phyloP scores from a whole-genome alignment of 2,329 filamentous ascomycete genomes.

The Penicillium fuscoglaucum region DNA sequence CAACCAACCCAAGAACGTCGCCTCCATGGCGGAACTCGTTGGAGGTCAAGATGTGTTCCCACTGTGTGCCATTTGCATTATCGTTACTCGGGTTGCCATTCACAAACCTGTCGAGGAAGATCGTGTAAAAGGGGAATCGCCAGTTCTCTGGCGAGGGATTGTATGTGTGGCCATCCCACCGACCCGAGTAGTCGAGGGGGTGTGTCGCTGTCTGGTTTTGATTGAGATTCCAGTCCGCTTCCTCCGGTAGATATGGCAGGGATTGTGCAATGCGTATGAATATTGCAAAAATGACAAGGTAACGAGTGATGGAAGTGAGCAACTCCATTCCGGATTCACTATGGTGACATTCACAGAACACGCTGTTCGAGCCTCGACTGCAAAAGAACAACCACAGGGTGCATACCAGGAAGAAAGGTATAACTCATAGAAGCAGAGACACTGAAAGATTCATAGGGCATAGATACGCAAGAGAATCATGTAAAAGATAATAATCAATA shows the following conservation, averaged over 20 bases:
- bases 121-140: constrained; percentile 65
- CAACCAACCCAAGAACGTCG: constrained; percentile 59
- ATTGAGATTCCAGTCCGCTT: constrained; percentile 55
- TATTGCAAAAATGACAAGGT: constrained; percentile 10
- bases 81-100: constrained; percentile 66
- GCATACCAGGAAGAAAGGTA: background rate
- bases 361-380: constrained; percentile 7
- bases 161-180: constrained; percentile 55
- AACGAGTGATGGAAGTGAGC: constrained; percentile 1
- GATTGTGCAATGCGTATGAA: constrained; percentile 5
- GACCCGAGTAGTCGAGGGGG: constrained; percentile 59
- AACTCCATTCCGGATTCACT: constrained; percentile 8
- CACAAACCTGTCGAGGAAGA: constrained; percentile 64
- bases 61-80: constrained; percentile 56
- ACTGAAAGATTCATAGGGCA: background rate
- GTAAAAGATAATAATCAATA: constrained; percentile 10
- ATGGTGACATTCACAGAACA: constrained; percentile 9
- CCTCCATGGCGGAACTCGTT: constrained; percentile 66
- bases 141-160: constrained; percentile 59
- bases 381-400: background rate
- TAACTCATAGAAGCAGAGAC: background rate
- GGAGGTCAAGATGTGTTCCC: constrained; percentile 2
- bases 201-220: constrained; percentile 55
- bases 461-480: constrained; percentile 2
- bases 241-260: constrained; percentile 10